Base-by-base conservation (phyloP, 2,329 filamentous ascomycete genomes). In the Anisogramma anomala region DNA sequence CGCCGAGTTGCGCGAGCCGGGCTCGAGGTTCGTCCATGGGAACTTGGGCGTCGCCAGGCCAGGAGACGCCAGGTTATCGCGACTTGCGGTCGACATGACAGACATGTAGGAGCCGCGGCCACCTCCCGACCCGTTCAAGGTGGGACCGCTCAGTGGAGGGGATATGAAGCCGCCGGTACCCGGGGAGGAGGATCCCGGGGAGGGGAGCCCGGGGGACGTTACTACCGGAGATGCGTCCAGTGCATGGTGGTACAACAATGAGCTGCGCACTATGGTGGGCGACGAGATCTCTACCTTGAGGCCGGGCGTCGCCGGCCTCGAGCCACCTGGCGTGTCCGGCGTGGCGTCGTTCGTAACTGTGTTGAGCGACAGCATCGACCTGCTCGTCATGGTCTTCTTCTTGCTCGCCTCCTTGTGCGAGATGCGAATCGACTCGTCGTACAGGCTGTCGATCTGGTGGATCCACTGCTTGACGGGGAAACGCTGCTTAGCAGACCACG, bases 391-490 rank as follows among this genome's bases (percentile, higher is more conserved):
- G 5, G 20, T 11, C 25, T 45, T 43, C 25, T 45, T 43, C 47
- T 45, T 50, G 23, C 42, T 47, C 15, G 53, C 50, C 46, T 50
- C 34, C 44, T 52, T 52, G 52, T 53, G 43, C 43, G 58, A 56
- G 35, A 77, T 65, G 37, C 70, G 69, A 53, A 80, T 79, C 1
- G 74, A 67, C 5, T 68, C 73, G 7, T 62, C 60, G 50, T 80
- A 76, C 18, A 81, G 63, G 32, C 69, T 74, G 48, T 77, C 75
- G 10, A 81, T 59, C 43, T 76, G 73, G 48, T 78, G 70, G 36
- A 78, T 66, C 77, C 77, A 81, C 50, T 79, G 73, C 3, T 71
- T 72, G 13, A 81, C 75, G 13, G 77, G 77, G 58, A 81, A 81
- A 27, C 77, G 66, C 52, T 81, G 77, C 48, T 75, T 73, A 3